Conservation (phyloP, 768 basidiomycete species). For the Podaxis mareebaensis region DNA sequence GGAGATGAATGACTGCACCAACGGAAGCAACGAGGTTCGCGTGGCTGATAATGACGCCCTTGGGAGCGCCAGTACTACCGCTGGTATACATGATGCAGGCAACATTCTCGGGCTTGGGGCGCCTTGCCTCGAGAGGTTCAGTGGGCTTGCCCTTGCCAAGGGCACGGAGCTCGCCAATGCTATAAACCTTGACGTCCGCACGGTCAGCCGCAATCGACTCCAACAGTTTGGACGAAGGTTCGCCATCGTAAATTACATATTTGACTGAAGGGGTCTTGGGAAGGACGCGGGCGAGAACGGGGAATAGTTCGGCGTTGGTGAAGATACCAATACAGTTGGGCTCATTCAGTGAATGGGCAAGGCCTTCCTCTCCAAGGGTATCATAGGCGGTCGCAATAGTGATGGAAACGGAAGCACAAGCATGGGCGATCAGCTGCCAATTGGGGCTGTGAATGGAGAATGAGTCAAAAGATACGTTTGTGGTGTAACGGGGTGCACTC, state of each 20-base stretch:
- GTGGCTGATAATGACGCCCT: constrained; percentile 91
- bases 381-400: constrained; percentile 96
- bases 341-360: constrained; percentile 85
- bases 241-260: constrained; percentile 85
- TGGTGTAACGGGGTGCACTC: constrained; percentile 12
- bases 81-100: constrained; percentile 74
- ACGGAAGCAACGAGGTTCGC: constrained; percentile 83
- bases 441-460: constrained; percentile 32
- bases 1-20: constrained; percentile 74
- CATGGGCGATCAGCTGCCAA: constrained; percentile 89
- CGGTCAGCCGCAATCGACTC: constrained; percentile 58
- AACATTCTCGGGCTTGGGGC: constrained; percentile 42
- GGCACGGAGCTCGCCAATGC: constrained; percentile 69
- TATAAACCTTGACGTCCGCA: constrained; percentile 59
- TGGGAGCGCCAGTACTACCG: constrained; percentile 90
- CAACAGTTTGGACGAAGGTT: constrained; percentile 49
- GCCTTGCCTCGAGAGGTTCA: constrained; percentile 49
- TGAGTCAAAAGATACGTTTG: background rate
- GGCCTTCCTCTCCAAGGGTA: constrained; percentile 86
- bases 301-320: constrained; percentile 90
- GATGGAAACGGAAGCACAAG: constrained; percentile 74
- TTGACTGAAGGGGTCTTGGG: constrained; percentile 73
- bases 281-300: constrained; percentile 72
- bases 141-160: constrained; percentile 59
- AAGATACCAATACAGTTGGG: constrained; percentile 83